These are phyloP conservation scores for Xanthoceras sorbifolium DNA, from an alignment of 345 rosid genomes.

Conservation along the genomic window DNA sequence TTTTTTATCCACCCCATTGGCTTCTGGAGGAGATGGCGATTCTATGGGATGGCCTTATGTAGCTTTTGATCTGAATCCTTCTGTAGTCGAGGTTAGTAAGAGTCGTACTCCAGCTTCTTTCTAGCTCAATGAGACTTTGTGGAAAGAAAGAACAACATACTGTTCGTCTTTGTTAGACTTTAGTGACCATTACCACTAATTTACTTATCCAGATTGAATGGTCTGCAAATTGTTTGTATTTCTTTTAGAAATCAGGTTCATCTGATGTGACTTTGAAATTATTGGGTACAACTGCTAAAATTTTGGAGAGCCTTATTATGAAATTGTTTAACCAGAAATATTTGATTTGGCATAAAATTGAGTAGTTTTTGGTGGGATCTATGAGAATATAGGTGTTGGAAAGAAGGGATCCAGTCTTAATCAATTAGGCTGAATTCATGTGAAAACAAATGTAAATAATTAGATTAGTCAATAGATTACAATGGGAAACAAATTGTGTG, in stretches of 20 bases:
- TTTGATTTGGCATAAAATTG: neutral
- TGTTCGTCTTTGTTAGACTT: neutral
- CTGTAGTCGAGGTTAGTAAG: conserved; percentile 77
- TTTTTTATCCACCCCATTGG: conserved; percentile 83
- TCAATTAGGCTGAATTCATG: too few relatives aligned
- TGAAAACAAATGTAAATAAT: too few relatives aligned
- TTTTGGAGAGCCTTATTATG: neutral
- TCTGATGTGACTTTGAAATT: neutral
- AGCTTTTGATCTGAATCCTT: conserved; percentile 90
- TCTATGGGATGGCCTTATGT: conserved; percentile 73
- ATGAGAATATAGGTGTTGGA: neutral
- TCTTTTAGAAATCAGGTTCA: neutral
- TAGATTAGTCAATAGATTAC: too few relatives aligned
- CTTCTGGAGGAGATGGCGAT: conserved; percentile 62
- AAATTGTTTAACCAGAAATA: neutral
- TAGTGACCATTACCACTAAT: neutral
- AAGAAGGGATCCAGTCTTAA: too few relatives aligned
- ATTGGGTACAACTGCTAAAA: neutral
- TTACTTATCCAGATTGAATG: neutral
- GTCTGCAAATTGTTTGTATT: neutral
- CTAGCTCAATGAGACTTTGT: neutral
- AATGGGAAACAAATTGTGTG: too few relatives aligned
- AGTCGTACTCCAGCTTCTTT: neutral
- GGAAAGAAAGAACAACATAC: neutral
- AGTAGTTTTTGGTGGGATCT: neutral